Evolutionary conservation across 2,329 filamentous ascomycete genomes (phyloP).

Genomic region (Aureobasidium sp.): DNA sequence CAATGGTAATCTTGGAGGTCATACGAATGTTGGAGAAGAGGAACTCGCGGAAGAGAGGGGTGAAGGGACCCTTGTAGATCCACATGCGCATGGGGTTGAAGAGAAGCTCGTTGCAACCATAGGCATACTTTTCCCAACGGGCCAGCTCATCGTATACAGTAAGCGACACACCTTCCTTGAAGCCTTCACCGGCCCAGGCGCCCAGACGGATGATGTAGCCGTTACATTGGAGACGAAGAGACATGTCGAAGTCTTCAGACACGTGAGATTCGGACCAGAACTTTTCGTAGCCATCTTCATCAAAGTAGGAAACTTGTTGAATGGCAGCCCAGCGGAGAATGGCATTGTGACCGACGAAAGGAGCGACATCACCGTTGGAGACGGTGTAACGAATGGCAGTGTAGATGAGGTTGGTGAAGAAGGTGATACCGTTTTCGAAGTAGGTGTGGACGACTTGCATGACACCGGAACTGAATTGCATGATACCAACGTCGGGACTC

Average conservation of each 20-base stretch:
- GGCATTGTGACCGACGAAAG: constrained; percentile 72
- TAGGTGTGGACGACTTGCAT: constrained; percentile 66
- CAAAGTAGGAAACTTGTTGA: constrained; percentile 48
- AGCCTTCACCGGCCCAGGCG: constrained; percentile 59
- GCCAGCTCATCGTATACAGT: constrained; percentile 65
- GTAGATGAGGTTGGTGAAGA: constrained; percentile 73
- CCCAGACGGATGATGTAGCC: constrained; percentile 62
- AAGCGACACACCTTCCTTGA: constrained; percentile 65
- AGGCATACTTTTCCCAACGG: constrained; percentile 67
- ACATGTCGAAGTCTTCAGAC: constrained; percentile 65
- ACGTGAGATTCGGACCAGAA: constrained; percentile 71
- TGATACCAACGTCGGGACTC: constrained; percentile 60
- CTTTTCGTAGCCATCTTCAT: constrained; percentile 52
- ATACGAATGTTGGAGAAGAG: constrained; percentile 52
- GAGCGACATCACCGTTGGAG: constrained; percentile 61
- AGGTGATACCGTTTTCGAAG: constrained; percentile 70
- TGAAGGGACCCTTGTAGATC: constrained; percentile 55
- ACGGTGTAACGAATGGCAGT: constrained; percentile 63
- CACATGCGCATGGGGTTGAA: constrained; percentile 59
- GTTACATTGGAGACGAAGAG: constrained; percentile 56
- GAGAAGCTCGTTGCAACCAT: constrained; percentile 61
- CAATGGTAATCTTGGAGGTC: constrained; percentile 61
- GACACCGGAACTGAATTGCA: constrained; percentile 65
- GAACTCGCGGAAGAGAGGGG: constrained; percentile 54
- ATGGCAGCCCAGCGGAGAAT: constrained; percentile 61